Conservation (phyloP, 768 basidiomycete species). For the Pleurotus tuoliensis region DNA sequence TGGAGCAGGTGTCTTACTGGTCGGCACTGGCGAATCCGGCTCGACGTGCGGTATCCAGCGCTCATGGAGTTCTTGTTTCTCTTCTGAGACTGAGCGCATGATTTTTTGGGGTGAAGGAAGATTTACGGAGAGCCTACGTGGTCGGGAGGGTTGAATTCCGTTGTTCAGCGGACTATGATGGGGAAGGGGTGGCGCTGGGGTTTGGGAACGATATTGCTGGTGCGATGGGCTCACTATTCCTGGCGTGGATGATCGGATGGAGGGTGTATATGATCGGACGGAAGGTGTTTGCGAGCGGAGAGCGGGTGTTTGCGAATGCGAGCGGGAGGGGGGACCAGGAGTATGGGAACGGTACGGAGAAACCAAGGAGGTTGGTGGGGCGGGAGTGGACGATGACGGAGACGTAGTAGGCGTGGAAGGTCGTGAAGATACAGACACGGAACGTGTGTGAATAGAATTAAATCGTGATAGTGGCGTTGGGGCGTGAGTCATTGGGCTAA, state of each 20-base stretch:
- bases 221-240: conserved; percentile 24
- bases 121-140: conserved; percentile 40
- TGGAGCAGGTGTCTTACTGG: conserved; percentile 3
- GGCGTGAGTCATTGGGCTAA: conserved; percentile 5
- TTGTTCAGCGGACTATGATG: conserved; percentile 8
- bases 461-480: conserved; percentile 47
- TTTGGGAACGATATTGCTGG: conserved; percentile 21
- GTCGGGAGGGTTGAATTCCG: conserved; percentile 30
- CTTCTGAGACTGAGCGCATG: conserved; percentile 59
- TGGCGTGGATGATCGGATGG: conserved; percentile 27
- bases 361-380: conserved; percentile 34
- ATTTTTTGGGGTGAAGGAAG: conserved; percentile 53
- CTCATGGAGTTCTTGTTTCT: conserved; percentile 57
- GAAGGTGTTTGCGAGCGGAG: conserved; percentile 28
- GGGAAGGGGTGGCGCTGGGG: conserved; percentile 23
- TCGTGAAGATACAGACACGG: conserved; percentile 50
- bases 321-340: conserved; percentile 24
- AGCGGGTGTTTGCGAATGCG: conserved; percentile 19
- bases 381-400: conserved; percentile 38
- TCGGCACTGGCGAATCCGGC: conserved; percentile 10
- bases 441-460: conserved; percentile 50
- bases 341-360: conserved; percentile 34
- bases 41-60: conserved; percentile 58
- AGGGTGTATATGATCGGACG: conserved; percentile 25
- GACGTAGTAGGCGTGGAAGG: conserved; percentile 41